Evolutionary conservation across 108 stramenopile species (phyloP), one percentile per base, ranked within the genome.

Genomic region (Cyclotella atomus): DNA sequence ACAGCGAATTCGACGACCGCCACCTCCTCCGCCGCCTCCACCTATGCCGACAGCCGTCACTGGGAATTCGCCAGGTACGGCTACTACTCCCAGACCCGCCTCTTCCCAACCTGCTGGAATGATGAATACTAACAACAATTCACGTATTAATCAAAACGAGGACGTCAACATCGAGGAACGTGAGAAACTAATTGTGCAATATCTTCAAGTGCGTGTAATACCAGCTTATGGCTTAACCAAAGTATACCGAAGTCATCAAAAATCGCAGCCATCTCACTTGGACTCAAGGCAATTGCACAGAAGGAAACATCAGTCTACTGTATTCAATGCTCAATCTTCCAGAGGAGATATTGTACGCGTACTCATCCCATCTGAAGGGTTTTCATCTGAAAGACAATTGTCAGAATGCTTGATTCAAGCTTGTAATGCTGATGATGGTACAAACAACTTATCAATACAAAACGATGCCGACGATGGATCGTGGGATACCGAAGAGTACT

Each of bases 321-420:
- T 9, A 52, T 23, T 1, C 52, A 21, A 5, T 52, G 3, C 2
- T 23, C n/a, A 1, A 2, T 52, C 52, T 1, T 3, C 24, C 21
- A n/a, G 30, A 33, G 76, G 60, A 69, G 76, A 69, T 50, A 69
- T 77, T 44, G 76, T 69, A 24, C 68, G 60, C 20, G 30, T 77
- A 15, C 62, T 77, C 44, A 69, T 77, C 33, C 75, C 76, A 17
- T 28, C 57, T 1, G 44, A 69, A 19, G 76, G 76, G 1, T 77
- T 77, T 55, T 67, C 24, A 16, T 69, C 76, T 12, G 68, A 63
- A 63, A 47, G 34, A 41, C 59, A 63, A 17, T 52, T 77, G 19
- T 47, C 76, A 3, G 60, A 69, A 16, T 77, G 76, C 25, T 63
- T 77, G 49, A 54, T 36, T 46, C 60, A 77, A 19, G 68, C 68